Evolutionary conservation across 306 rosid genomes (phyloP).

Genomic region (Trifolium pratense): DNA sequence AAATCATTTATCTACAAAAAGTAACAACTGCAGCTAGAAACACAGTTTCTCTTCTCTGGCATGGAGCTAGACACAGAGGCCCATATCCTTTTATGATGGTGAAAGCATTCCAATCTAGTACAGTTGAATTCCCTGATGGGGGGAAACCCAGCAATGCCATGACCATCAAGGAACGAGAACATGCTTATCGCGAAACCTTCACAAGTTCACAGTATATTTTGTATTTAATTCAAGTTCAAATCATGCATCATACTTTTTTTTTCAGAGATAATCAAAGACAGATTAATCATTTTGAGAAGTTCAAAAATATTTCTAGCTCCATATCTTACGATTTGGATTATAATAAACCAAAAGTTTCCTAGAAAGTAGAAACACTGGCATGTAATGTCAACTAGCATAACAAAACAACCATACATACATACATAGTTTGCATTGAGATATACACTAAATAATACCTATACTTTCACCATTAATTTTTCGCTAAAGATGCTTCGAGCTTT

Average conservation of each 20-base stretch:
- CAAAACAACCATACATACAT: constrained; percentile 21
- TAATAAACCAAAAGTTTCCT: constrained; percentile 12
- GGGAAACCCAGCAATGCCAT: neutral
- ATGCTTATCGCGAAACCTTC: neutral
- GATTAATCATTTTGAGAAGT: constrained; percentile 25
- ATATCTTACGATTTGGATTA: constrained; percentile 29
- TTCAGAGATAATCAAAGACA: constrained; percentile 3
- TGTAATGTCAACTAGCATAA: constrained; percentile 17
- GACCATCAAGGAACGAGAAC: neutral
- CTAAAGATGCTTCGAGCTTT: constrained; percentile 70
- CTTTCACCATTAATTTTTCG: constrained; percentile 44
- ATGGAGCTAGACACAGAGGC: no score
- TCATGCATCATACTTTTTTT: neutral
- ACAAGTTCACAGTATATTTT: neutral
- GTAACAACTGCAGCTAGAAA: no score
- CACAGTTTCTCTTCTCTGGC: no score
- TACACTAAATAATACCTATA: constrained; percentile 37
- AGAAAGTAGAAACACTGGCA: constrained; percentile 12
- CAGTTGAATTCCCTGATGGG: neutral
- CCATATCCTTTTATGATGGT: no score
- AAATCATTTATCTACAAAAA: no score
- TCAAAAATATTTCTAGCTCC: constrained; percentile 14
- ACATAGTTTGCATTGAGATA: constrained; percentile 37
- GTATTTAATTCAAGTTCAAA: constrained; percentile 18
- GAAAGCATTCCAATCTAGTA: neutral